These are phyloP conservation scores for Schwanniomyces sp. DNA, from an alignment of 805 yeast species.

Conservation along the genomic window DNA sequence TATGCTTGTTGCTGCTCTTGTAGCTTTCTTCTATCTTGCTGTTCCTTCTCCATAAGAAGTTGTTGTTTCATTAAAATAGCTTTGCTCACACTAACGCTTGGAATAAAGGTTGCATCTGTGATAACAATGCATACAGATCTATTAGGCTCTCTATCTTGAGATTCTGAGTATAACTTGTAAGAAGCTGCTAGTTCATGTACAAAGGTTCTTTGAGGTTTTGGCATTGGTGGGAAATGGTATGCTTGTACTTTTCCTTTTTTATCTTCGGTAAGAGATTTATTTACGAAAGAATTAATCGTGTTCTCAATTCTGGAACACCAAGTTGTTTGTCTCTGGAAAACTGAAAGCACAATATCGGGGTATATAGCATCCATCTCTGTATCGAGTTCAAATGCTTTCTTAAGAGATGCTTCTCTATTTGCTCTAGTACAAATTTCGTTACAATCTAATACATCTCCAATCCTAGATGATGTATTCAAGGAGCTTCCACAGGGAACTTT, in stretches of 20 bases:
- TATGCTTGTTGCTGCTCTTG: conserved; percentile 26
- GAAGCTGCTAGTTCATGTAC: conserved; percentile 65
- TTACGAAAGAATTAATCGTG: conserved; percentile 49
- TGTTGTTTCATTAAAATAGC: conserved; percentile 30
- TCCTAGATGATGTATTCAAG: conserved; percentile 25
- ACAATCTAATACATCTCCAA: conserved; percentile 52
- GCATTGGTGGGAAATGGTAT: conserved; percentile 75
- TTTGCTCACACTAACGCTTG: conserved; percentile 47
- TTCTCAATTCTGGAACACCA: conserved; percentile 73
- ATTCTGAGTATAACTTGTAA: conserved; percentile 60
- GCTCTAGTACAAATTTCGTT: conserved; percentile 66
- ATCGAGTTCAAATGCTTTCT: conserved; percentile 54
- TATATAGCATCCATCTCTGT: conserved; percentile 31
- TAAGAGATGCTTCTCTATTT: conserved; percentile 59
- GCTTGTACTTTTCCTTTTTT: conserved; percentile 25
- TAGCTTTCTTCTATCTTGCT: conserved; percentile 19
- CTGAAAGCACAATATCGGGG: conserved; percentile 44
- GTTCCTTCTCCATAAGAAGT: conserved; percentile 17
- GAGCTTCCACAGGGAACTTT: conserved; percentile 59
- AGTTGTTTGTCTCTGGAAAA: conserved; percentile 53
- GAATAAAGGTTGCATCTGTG: conserved; percentile 33
- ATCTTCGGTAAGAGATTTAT: conserved; percentile 25
- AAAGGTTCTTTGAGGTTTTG: conserved; percentile 63
- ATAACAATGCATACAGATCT: conserved; percentile 65
- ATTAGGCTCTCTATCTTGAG: conserved; percentile 81